Evolutionary conservation across 2,329 filamentous ascomycete species (phyloP), one percentile per base, ranked within the genome.

Genomic region (Alternaria arborescens): DNA sequence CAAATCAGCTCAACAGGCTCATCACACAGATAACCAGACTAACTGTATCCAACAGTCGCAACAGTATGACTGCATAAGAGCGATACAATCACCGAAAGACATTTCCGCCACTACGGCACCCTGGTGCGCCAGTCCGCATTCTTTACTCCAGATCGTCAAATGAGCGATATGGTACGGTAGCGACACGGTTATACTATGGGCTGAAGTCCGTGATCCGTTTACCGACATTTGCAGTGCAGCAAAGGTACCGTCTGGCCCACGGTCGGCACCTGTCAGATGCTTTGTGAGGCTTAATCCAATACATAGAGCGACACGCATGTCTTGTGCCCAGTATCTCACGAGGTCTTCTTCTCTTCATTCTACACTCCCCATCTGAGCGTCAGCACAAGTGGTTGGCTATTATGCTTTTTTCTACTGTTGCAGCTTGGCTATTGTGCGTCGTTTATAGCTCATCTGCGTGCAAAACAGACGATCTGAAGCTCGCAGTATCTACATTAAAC

Each of bases 321-420:
- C 42, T 44, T 22, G 42, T 44, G 24, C 42, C 7, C 24, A 28
- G 3, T 28, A 28, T 28, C 16, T 18, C 4, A 16, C 20, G 24
- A 8, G 3, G 8, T 44, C 24, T 43, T 43, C 22, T 10, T 44
- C 24, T 28, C 42, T 11, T 28, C 42, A 2, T 8, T 16, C 24
- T 28, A 22, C 20, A 26, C 40, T 46, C 52, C 34, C 26, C 24
- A 20, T 24, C n/a, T 2, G 42, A 44, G 42, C 14, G 8, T 14
- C 16, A 11, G 42, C 3, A 18, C 6, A 18, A 42, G 11, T 8
- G 6, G 11, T 36, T n/a, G 4, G 5, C 8, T 12, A 28, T 10
- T 40, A 61, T 64, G 58, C 22, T 52, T 22, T 10, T 61, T 18
- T 18, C 18, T 12, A 14, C 34, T 6, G 16, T 58, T 34, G 8